Evolutionary conservation across 1,284 basidiomycete genomes (phyloP).

Genomic region (Neotropicomus parvogracilis): DNA sequence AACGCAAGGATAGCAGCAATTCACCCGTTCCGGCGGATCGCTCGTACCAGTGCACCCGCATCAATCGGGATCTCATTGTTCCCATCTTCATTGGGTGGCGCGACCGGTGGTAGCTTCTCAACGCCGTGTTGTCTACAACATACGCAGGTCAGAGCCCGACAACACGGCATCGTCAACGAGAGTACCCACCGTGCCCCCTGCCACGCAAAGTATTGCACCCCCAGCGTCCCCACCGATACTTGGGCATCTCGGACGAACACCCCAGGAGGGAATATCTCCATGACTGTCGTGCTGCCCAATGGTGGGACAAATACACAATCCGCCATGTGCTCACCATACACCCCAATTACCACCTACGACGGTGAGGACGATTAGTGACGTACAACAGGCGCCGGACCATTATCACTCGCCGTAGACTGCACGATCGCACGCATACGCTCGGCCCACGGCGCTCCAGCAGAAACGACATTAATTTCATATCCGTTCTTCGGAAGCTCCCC

Average conservation of each 20-base stretch:
- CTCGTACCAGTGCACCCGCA: neutral
- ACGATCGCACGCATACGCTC: constrained; percentile 63
- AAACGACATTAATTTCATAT: constrained; percentile 67
- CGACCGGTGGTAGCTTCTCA: neutral
- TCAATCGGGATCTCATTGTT: neutral
- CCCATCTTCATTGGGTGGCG: neutral
- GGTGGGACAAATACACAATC: constrained; percentile 72
- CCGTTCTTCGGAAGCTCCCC: constrained; percentile 47
- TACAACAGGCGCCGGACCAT: neutral
- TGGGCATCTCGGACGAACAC: constrained; percentile 74
- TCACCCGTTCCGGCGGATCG: neutral
- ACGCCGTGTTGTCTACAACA: neutral
- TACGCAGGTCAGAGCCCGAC: neutral
- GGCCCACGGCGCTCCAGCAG: constrained; percentile 49
- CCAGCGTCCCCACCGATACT: constrained; percentile 57
- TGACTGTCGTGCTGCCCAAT: constrained; percentile 51
- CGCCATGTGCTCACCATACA: constrained; percentile 68
- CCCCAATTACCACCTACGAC: constrained; percentile 51
- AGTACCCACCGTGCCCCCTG: constrained; percentile 48
- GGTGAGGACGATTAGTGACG: neutral
- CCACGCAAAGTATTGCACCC: constrained; percentile 76
- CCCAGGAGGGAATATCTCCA: constrained; percentile 77
- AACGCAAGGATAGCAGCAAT: neutral
- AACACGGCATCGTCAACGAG: neutral
- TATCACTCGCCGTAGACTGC: constrained; percentile 60